phyloP scores from a whole-genome alignment of 2,329 filamentous ascomycete species.

The Curvularia lunata region DNA sequence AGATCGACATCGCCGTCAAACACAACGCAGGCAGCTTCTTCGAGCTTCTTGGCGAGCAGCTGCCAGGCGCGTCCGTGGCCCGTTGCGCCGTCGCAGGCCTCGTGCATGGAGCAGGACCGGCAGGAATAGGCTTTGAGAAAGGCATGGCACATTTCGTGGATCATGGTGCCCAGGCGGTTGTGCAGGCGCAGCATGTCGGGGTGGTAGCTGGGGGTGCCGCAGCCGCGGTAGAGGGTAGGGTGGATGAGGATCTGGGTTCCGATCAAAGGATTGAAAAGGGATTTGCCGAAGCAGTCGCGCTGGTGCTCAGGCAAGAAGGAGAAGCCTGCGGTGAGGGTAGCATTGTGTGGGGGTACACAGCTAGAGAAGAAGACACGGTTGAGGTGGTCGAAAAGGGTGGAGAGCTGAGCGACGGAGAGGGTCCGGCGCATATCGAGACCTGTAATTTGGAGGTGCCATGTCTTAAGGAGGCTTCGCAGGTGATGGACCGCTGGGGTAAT shows the following conservation, averaged over 20 bases:
- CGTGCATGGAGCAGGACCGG: slow-evolving; percentile 17
- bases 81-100: slow-evolving; percentile 6
- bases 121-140: slow-evolving; percentile 27
- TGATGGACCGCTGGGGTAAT: slow-evolving; percentile 8
- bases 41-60: slow-evolving; percentile 23
- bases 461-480: slow-evolving; percentile 12
- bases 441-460: slow-evolving; percentile 18
- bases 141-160: slow-evolving; percentile 28
- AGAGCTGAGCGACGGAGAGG: slow-evolving; percentile 15
- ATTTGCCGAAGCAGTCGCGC: slow-evolving; percentile 19
- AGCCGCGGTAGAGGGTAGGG: slow-evolving; percentile 18
- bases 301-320: slow-evolving; percentile 11
- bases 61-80: slow-evolving; percentile 32
- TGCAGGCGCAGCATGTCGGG: slow-evolving; percentile 5
- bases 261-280: slow-evolving; percentile 19
- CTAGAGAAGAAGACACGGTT: slow-evolving; percentile 23
- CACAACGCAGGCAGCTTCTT: slow-evolving; percentile 23
- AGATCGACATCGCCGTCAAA: slow-evolving; percentile 22
- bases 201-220: slow-evolving; percentile 4
- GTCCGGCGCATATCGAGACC: slow-evolving; percentile 14
- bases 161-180: slow-evolving; percentile 20
- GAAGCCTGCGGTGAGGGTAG: slow-evolving; percentile 15
- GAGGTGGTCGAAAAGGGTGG: slow-evolving; percentile 14
- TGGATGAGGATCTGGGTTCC: slow-evolving; percentile 24
- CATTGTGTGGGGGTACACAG: slow-evolving; percentile 15